Evolutionary conservation across 73 alveolate species (phyloP).

Genomic region (Paramecium bursaria): DNA sequence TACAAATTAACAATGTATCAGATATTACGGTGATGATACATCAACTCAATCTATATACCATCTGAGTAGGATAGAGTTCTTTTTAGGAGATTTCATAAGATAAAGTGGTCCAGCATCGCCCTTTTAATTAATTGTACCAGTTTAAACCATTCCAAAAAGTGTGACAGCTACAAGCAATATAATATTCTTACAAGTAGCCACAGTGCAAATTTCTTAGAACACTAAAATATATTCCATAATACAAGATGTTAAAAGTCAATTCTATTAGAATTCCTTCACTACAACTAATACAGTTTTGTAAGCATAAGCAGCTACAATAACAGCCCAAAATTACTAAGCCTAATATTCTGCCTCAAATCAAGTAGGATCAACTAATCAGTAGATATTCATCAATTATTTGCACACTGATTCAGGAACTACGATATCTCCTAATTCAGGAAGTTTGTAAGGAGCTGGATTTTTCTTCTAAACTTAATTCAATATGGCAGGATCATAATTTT

Average conservation of each 20-base stretch:
- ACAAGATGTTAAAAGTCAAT: slow-evolving; percentile 1
- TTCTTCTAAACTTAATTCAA: slow-evolving; percentile 19
- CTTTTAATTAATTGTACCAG: slow-evolving; percentile 46
- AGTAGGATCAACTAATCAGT: neutral
- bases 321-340: slow-evolving; percentile 14
- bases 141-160: slow-evolving; percentile 6
- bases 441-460: slow-evolving; percentile 25
- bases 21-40: slow-evolving; percentile 24
- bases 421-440: neutral
- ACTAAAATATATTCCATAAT: neutral
- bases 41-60: slow-evolving; percentile 32
- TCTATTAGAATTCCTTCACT: neutral
- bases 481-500: slow-evolving; percentile 24
- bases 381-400: neutral
- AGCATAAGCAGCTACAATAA: slow-evolving; percentile 5
- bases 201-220: neutral
- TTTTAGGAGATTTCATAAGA: slow-evolving; percentile 14
- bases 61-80: slow-evolving; percentile 30
- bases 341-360: neutral
- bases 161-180: too few species aligned
- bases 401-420: slow-evolving; percentile 23
- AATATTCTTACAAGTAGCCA: neutral
- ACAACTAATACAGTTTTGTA: neutral
- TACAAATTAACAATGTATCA: slow-evolving; percentile 1
- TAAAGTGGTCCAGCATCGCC: slow-evolving; percentile 62